Evolutionary conservation across 2,329 filamentous ascomycete species (phyloP), one percentile per base, ranked within the genome.

Genomic region (Trichoderma sp.): DNA sequence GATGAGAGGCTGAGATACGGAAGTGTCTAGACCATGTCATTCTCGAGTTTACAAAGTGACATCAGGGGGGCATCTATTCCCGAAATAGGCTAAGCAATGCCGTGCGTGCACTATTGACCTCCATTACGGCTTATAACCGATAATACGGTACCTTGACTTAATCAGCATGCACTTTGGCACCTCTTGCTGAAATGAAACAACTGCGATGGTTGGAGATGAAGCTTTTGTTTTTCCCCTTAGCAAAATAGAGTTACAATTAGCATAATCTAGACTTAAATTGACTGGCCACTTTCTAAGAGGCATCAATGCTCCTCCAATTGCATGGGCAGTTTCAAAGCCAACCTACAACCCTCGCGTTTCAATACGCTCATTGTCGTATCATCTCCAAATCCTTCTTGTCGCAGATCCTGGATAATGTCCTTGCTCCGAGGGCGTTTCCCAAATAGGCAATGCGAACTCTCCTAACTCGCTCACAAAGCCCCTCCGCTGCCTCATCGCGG

Each of bases 51-150:
- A 21, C 56, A 14, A n/a, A 58, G 39, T 51, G 56, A 51, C 56
- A 61, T 34, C 24, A 51, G 56, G 65, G 51, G 56, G 9, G 56
- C 15, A 32, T 26, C 66, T 12, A 6, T 32, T 69, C 51, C 66
- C 66, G 21, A 51, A 69, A 69, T 34, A 61, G 66, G 66, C 36
- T 60, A 69, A 47, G 57, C 18, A 60, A 24, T 34, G 43, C 43
- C 43, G 43, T 34, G 56, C 56, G 6, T 47, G 32, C 47, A 67
- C 26, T 15, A 26, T 56, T 12, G 30, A 32, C 30, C 53, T 36
- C 28, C 28, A 56, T 56, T 6, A 34, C 8, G n/a, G 28, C 39
- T 21, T 53, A 43, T 43, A 24, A 24, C 24, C 24, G 24, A 24
- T 24, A 24, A 24, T 24, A 24, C 24, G 3, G n/a, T n/a, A n/a